Percentiles rank a stretch among this genome's conserved stretches.
Evolutionary conservation across 192 early-diverging fungal genomes (phyloP).

Genomic region (Hyaloraphidium curvatum): DNA sequence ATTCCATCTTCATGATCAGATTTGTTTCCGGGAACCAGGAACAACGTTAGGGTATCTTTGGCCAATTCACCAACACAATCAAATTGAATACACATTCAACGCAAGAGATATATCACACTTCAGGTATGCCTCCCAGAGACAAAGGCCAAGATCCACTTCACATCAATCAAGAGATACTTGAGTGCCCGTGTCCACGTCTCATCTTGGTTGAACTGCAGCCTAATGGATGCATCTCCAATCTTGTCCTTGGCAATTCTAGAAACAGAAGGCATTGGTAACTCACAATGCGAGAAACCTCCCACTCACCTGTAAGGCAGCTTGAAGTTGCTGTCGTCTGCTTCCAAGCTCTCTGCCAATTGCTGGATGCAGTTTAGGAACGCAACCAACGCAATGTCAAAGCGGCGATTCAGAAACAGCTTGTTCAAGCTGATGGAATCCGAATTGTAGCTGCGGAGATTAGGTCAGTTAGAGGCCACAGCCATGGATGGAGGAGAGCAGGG

Average conservation of each 20-base stretch:
- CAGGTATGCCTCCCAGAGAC: constrained; percentile 8
- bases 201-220: constrained; percentile 72
- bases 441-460: constrained; percentile 35
- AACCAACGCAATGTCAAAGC: constrained; percentile 75
- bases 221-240: constrained; percentile 64
- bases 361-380: constrained; percentile 78
- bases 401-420: constrained; percentile 58
- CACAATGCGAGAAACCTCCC: neutral
- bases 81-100: no score
- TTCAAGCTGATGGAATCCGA: constrained; percentile 62
- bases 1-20: no score
- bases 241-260: constrained; percentile 71
- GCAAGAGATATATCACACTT: neutral
- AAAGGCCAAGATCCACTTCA: constrained; percentile 77
- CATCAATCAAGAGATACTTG: constrained; percentile 68
- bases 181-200: constrained; percentile 84
- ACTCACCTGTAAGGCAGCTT: constrained; percentile 60
- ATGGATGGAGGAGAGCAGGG: neutral
- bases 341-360: constrained; percentile 66
- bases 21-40: no score
- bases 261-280: neutral
- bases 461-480: neutral
- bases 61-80: no score
- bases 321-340: constrained; percentile 48
- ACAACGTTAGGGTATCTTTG: no score